Base-by-base conservation (phyloP, 768 basidiomycete species). In the Tricholomella constricta region DNA sequence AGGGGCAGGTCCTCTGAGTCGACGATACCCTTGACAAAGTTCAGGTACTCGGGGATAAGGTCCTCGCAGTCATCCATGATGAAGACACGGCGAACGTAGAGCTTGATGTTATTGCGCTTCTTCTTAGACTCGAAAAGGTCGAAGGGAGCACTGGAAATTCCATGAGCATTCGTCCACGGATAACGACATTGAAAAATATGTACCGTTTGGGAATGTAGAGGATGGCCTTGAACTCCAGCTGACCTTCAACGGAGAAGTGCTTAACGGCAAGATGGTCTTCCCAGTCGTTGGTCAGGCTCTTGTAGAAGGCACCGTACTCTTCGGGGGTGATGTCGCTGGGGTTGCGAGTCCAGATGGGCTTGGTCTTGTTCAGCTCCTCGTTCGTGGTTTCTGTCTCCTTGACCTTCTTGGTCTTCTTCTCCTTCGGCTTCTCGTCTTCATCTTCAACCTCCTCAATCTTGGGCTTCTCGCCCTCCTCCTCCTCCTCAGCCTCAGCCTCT, bases 21-120 rank as follows among this genome's bases (percentile, higher is more conserved):
- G 76, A 99, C 97, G 70, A 99, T 98, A 82, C 94, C 94, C 85
- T 97, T 97, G 79, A 98, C 86, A 72, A 98, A 98, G 83, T 98
- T 98, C 74, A 98, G 92, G 83, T 98, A 98, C 73, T 98, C 96
- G 62, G 96, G 96, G 68, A 96, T 98, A 69, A 97, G 80, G 68
- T 99, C 97, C 80, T 98, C 96, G 72, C 96, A 98, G 75, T 97
- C 95, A 76, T 99, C 97, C 93, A 97, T 98, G 84, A 99, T 98
- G 83, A 99, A 98, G 67, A 98, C 96, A 52, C 97, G 94, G 80
- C 97, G 93, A 64, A 99, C 97, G 71, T 98, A 99, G 71, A 99
- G 94, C 80, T 99, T 99, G 84, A 99, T 98, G 89, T 98, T 98
- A 85, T 98, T 98, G 67, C 96, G 92, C 86, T 98, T 98, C 91